Conservation (phyloP, 2,329 filamentous ascomycete genomes). For the Ophiostoma novo-ulmi region DNA sequence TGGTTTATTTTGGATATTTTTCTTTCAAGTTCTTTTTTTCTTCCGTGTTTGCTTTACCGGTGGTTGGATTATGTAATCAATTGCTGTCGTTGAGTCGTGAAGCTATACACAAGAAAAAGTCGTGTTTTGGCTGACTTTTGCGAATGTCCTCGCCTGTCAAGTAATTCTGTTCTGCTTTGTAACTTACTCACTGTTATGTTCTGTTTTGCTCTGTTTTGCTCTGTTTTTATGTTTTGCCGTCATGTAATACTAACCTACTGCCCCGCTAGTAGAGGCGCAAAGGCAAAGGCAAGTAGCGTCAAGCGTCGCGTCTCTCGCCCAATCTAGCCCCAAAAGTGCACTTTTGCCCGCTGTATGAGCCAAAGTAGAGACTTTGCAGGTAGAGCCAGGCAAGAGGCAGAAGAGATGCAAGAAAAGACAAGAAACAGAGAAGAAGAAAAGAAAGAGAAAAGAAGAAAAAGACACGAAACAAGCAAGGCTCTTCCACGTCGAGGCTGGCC, state of each 20-base stretch:
- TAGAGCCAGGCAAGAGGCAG: too few relatives aligned
- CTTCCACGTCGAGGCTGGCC: background rate
- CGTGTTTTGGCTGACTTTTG: background rate
- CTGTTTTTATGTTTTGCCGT: too few relatives aligned
- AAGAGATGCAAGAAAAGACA: background rate
- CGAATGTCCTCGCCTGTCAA: background rate
- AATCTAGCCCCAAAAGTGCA: constrained; percentile 8
- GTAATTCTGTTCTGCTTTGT: background rate
- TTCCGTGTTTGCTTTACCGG: background rate
- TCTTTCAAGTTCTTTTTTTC: background rate
- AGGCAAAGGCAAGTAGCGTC: background rate
- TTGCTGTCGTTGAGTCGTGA: background rate
- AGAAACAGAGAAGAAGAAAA: background rate
- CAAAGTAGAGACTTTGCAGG: background rate
- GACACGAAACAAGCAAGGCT: background rate
- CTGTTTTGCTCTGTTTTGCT: too few relatives aligned
- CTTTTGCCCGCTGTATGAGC: background rate
- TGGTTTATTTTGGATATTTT: background rate
- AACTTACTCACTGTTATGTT: background rate
- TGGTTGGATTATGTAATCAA: background rate
- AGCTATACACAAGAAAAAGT: background rate
- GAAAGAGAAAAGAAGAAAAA: background rate
- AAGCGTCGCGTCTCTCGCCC: background rate
- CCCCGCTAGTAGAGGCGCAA: background rate
- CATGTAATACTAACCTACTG: background rate